phyloP scores from a whole-genome alignment of 371 early-diverging fungal genomes.

The Paraphysoderma sedebokerense region DNA sequence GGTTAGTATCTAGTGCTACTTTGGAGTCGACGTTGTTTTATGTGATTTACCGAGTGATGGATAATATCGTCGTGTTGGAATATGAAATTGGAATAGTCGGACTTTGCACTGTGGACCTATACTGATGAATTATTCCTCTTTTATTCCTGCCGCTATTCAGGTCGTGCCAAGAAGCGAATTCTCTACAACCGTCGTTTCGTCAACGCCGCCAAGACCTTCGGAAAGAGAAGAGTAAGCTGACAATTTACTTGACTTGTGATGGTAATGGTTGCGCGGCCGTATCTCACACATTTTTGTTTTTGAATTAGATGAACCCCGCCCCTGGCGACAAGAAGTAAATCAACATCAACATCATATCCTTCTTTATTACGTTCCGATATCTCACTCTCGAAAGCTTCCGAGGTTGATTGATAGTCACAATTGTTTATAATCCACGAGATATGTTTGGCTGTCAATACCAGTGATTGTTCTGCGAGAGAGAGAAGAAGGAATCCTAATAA shows the following conservation, averaged over 20 bases:
- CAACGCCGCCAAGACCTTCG: slow-evolving; percentile 68
- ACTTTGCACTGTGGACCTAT: not conserved
- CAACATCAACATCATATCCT: too few relatives aligned
- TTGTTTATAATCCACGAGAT: too few relatives aligned
- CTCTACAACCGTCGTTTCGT: slow-evolving; percentile 96
- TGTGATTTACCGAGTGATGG: too few relatives aligned
- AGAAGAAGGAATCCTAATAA: too few relatives aligned
- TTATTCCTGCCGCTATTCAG: slow-evolving; percentile 9
- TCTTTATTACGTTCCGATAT: too few relatives aligned
- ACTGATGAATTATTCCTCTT: not conserved
- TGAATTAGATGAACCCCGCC: slow-evolving; percentile 43
- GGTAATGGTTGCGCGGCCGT: not conserved
- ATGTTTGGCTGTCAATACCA: too few relatives aligned
- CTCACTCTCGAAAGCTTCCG: too few relatives aligned
- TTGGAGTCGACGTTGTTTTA: too few relatives aligned
- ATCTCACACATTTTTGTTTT: not conserved
- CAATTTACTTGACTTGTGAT: not conserved
- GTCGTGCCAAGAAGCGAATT: slow-evolving; percentile 97
- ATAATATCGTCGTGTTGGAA: too few relatives aligned
- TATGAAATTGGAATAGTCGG: not conserved
- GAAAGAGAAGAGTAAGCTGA: slow-evolving; percentile 76
- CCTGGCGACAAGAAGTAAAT: slow-evolving; percentile 30
- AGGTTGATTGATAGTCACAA: too few relatives aligned
- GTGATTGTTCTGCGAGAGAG: too few relatives aligned
- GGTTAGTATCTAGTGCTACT: too few relatives aligned